A percentile compares a stretch with the other conserved stretches of the same genome.
Conservation (phyloP, 225 moss, liverwort and hornwort genomes). For the Pseudisothecium myosuroides region DNA sequence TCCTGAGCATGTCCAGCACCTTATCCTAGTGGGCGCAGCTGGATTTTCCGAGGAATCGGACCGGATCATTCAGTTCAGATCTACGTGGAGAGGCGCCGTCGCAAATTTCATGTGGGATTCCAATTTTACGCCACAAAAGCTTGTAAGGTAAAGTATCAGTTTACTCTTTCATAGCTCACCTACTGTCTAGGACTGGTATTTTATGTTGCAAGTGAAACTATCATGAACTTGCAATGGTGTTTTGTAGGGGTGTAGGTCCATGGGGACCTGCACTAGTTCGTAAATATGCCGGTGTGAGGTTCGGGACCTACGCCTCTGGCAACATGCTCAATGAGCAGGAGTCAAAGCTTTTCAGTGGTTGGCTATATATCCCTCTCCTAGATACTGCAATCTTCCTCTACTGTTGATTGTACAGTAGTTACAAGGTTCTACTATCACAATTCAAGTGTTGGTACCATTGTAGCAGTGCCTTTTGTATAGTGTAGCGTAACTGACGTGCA, state of each 20-base stretch:
- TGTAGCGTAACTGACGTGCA: background rate
- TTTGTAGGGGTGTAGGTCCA: slow-evolving; percentile 54
- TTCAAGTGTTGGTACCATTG: background rate
- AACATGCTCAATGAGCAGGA: slow-evolving; percentile 53
- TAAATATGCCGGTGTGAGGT: slow-evolving; percentile 62
- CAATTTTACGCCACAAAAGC: slow-evolving; percentile 51
- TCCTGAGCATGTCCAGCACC: slow-evolving; percentile 70
- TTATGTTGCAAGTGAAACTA: background rate
- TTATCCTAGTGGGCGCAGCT: slow-evolving; percentile 61
- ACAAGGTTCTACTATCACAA: background rate
- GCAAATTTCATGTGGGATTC: slow-evolving; percentile 73
- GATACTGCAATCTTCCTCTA: background rate
- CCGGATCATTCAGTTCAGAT: slow-evolving; percentile 45
- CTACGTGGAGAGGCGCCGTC: slow-evolving; percentile 58
- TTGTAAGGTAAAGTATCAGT: slow-evolving; percentile 45
- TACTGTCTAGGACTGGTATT: background rate
- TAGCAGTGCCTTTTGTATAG: background rate
- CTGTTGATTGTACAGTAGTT: background rate
- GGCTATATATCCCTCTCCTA: background rate
- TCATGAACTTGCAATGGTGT: background rate
- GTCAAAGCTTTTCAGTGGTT: slow-evolving; percentile 61
- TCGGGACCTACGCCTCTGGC: slow-evolving; percentile 47
- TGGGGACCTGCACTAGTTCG: slow-evolving; percentile 68
- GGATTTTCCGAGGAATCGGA: slow-evolving; percentile 45
- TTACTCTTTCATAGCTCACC: background rate